Evolutionary conservation across 2,329 filamentous ascomycete genomes (phyloP).

Genomic region (Colletotrichum cordylinicola): DNA sequence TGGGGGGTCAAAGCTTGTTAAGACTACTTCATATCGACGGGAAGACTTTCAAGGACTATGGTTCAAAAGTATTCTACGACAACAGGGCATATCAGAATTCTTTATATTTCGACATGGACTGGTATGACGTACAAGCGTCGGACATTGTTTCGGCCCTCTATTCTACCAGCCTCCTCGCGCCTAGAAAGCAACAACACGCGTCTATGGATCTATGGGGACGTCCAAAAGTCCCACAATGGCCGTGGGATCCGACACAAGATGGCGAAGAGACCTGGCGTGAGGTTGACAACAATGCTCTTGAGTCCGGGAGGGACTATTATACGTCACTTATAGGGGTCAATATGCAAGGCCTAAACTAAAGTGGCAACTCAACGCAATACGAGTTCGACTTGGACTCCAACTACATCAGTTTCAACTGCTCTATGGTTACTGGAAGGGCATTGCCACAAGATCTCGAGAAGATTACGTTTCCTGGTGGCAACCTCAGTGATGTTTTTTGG

Average conservation of each 20-base stretch:
- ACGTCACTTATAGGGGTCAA: background rate
- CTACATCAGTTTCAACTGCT: background rate
- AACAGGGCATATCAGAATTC: background rate
- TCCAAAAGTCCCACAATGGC: constrained; percentile 2
- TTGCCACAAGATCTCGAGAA: background rate
- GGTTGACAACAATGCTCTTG: background rate
- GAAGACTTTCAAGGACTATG: too few species aligned
- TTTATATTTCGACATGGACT: background rate
- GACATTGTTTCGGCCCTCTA: background rate
- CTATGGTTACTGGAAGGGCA: background rate
- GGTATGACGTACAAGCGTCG: background rate
- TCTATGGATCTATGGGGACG: background rate
- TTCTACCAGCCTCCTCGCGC: background rate
- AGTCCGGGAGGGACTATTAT: background rate
- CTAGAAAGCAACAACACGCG: background rate
- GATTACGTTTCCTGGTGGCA: too few species aligned
- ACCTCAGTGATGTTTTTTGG: too few species aligned
- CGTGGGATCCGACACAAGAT: background rate
- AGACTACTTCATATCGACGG: background rate
- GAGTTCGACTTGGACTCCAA: background rate
- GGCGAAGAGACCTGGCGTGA: background rate
- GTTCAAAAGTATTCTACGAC: too few species aligned
- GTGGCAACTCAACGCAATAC: background rate
- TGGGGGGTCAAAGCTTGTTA: background rate
- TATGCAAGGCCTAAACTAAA: background rate